Evolutionary conservation across 2,329 filamentous ascomycete genomes (phyloP).

Genomic region (Bretziella fagacearum): DNA sequence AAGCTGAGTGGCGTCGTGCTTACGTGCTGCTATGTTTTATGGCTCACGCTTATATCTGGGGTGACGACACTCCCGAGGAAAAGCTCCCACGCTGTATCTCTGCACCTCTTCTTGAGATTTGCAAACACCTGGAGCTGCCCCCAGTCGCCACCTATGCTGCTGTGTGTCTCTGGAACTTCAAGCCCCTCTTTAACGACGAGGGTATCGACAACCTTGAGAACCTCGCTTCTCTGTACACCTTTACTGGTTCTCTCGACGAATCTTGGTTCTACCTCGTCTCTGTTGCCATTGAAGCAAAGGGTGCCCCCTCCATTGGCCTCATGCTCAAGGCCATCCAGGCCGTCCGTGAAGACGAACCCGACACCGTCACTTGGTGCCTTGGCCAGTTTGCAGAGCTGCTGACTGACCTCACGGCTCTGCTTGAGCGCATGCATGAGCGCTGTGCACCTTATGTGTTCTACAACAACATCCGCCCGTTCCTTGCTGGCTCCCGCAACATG

Average conservation of each 20-base stretch:
- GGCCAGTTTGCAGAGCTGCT: slow-evolving; percentile 69
- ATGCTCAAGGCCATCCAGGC: slow-evolving; percentile 81
- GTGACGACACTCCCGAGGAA: slow-evolving; percentile 67
- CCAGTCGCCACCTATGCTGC: slow-evolving; percentile 90
- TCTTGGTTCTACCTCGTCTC: slow-evolving; percentile 98
- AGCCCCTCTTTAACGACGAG: slow-evolving; percentile 73
- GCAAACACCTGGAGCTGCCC: slow-evolving; percentile 63
- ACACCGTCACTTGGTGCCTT: slow-evolving; percentile 61
- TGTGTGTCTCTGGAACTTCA: slow-evolving; percentile 92
- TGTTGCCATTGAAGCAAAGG: slow-evolving; percentile 85
- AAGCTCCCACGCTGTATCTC: slow-evolving; percentile 66
- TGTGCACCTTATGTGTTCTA: slow-evolving; percentile 94
- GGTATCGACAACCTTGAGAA: slow-evolving; percentile 72
- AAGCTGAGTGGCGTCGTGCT: slow-evolving; percentile 83
- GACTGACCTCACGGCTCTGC: slow-evolving; percentile 62
- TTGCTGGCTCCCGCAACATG: slow-evolving; percentile 97
- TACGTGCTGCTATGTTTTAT: slow-evolving; percentile 85
- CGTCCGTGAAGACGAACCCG: slow-evolving; percentile 50
- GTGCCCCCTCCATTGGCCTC: slow-evolving; percentile 68
- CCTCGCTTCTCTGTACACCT: slow-evolving; percentile 70
- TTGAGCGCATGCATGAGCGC: slow-evolving; percentile 85
- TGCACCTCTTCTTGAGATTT: slow-evolving; percentile 63
- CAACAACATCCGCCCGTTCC: slow-evolving; percentile 83
- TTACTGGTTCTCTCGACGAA: slow-evolving; percentile 88
- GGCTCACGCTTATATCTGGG: slow-evolving; percentile 92